A percentile compares a stretch with the other conserved stretches of the same genome.
These are phyloP conservation scores for Borealophlyctis nickersoniae DNA, from an alignment of 192 early-diverging fungal genomes.

Conservation along the genomic window DNA sequence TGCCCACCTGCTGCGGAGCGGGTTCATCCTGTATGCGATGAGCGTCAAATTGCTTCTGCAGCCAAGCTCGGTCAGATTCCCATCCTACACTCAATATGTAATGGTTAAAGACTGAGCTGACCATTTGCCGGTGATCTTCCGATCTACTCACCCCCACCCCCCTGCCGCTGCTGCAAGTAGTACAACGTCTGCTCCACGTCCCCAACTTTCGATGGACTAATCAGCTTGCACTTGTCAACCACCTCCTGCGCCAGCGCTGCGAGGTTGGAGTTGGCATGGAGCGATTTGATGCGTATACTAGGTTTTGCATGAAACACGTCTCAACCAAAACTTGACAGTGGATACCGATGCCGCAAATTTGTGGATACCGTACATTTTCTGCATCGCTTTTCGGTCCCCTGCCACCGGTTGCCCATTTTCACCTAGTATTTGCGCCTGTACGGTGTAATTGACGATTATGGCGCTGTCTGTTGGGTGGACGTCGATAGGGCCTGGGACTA, in stretches of 20 bases:
- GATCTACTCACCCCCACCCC: background rate
- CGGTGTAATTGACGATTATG: constrained; percentile 48
- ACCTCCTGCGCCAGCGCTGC: constrained; percentile 39
- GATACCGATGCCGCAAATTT: background rate
- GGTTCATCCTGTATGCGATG: constrained; percentile 24
- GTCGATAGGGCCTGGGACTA: constrained; percentile 44
- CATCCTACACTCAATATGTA: no score
- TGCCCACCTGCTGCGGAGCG: constrained; percentile 13
- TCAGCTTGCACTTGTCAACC: constrained; percentile 52
- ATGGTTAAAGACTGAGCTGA: background rate
- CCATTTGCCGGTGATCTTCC: constrained; percentile 6
- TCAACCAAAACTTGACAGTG: constrained; percentile 9
- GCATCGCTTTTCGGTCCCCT: constrained; percentile 39
- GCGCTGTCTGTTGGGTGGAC: constrained; percentile 50
- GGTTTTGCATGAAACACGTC: background rate
- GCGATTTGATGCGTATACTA: constrained; percentile 39
- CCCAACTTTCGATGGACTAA: constrained; percentile 35
- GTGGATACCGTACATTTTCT: constrained; percentile 41
- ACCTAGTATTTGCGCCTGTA: constrained; percentile 40
- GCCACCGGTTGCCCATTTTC: constrained; percentile 41
- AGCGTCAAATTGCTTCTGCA: constrained; percentile 32
- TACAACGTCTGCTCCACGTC: constrained; percentile 44
- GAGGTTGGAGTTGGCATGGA: constrained; percentile 32
- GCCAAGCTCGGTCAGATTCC: constrained; percentile 30
- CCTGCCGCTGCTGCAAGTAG: constrained; percentile 38